Evolutionary conservation across 2,329 filamentous ascomycete genomes (phyloP).

Genomic region (Cordyceps pruinosa): DNA sequence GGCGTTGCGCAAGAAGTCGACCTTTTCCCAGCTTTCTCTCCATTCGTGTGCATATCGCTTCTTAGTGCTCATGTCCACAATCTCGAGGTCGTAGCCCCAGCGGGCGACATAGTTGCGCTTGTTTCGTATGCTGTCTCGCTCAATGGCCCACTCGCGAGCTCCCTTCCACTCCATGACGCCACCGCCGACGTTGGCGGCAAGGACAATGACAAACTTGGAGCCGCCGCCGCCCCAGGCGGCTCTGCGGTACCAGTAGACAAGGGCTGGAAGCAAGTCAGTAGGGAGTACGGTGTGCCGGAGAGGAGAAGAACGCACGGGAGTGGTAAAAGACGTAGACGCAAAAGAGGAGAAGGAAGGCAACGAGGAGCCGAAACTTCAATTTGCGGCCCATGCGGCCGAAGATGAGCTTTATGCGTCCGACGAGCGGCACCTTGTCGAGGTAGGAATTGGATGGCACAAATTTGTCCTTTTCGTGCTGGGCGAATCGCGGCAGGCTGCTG

Average conservation of each 20-base stretch:
- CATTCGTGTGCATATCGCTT: slow-evolving; percentile 98
- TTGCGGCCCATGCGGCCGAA: slow-evolving; percentile 53
- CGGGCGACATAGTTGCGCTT: slow-evolving; percentile 79
- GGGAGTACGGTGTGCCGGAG: not conserved
- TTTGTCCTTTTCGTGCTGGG: slow-evolving; percentile 69
- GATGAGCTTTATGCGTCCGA: slow-evolving; percentile 40
- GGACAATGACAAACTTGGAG: slow-evolving; percentile 85
- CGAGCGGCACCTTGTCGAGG: slow-evolving; percentile 36
- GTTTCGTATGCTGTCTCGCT: slow-evolving; percentile 91
- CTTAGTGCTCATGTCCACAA: slow-evolving; percentile 98
- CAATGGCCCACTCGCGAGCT: slow-evolving; percentile 93
- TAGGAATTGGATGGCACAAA: slow-evolving; percentile 52
- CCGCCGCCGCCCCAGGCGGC: slow-evolving; percentile 71
- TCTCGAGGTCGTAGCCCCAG: slow-evolving; percentile 94
- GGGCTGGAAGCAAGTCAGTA: slow-evolving; percentile 34
- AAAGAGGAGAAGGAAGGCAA: slow-evolving; percentile 53
- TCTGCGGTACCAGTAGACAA: slow-evolving; percentile 61
- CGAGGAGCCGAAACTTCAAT: slow-evolving; percentile 54
- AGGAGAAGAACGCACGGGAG: slow-evolving; percentile 54
- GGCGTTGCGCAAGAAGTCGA: slow-evolving; percentile 81
- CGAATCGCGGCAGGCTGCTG: slow-evolving; percentile 69
- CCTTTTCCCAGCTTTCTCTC: slow-evolving; percentile 99
- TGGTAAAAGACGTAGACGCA: slow-evolving; percentile 61
- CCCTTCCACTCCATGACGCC: slow-evolving; percentile 99
- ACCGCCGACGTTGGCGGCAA: slow-evolving; percentile 89